A percentile compares a stretch with the other conserved stretches of the same genome.
Conservation (phyloP, 306 rosid genomes). For the Begonia fuchsioides region DNA sequence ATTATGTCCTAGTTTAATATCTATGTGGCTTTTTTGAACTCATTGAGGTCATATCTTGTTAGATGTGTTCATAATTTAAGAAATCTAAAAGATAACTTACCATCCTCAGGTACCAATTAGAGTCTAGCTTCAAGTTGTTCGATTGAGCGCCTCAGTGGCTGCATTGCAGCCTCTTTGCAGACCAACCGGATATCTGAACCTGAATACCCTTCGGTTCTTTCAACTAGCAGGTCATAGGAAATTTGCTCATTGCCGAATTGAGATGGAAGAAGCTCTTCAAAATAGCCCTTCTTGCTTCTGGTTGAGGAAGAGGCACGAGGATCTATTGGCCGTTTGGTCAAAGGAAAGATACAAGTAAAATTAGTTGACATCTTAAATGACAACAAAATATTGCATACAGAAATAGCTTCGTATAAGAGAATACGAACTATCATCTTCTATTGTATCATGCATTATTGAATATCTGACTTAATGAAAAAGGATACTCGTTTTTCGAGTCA, state of each 20-base stretch:
- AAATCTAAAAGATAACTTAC: constrained; percentile 18
- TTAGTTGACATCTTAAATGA: no score
- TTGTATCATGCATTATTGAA: constrained; percentile 1
- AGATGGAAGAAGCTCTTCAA: constrained; percentile 68
- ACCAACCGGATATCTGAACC: constrained; percentile 90
- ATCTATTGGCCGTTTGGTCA: constrained; percentile 46
- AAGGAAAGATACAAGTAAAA: constrained; percentile 13
- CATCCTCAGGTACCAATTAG: constrained; percentile 73
- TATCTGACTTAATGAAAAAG: constrained; percentile 16
- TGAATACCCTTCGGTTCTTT: constrained; percentile 59
- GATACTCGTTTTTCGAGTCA: constrained; percentile 99
- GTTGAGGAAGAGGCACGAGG: constrained; percentile 96
- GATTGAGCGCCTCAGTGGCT: constrained; percentile 89
- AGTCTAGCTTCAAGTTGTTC: constrained; percentile 51
- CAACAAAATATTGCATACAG: no score
- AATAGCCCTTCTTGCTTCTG: constrained; percentile 82
- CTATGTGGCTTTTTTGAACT: no score
- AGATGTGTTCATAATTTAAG: no score
- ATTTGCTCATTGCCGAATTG: constrained; percentile 45
- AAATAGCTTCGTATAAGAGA: no score
- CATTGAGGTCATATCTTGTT: no score
- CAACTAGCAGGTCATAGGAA: constrained; percentile 66
- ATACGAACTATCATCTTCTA: constrained; percentile 5
- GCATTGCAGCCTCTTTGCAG: constrained; percentile 98
- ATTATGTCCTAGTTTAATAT: no score